phyloP scores from a whole-genome alignment of 306 rosid genomes.

The Herpetospermum pedunculosum region DNA sequence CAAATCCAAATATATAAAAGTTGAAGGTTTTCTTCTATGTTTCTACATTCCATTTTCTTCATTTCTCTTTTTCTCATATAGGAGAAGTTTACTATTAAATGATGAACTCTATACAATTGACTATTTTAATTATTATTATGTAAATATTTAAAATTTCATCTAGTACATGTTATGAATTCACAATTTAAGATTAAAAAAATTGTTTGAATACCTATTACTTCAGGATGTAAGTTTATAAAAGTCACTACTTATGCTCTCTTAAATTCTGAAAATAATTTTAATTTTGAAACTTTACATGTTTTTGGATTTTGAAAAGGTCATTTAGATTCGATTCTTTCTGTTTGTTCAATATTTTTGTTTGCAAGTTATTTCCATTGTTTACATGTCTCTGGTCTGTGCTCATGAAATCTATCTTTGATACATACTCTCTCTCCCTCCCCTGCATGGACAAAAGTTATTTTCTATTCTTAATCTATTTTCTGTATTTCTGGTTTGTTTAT shows the following conservation, averaged over 20 bases:
- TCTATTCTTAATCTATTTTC: background rate
- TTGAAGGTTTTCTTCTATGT: too few species aligned
- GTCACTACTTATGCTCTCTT: background rate
- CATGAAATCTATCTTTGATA: background rate
- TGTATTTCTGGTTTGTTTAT: background rate
- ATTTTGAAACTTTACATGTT: background rate
- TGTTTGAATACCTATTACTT: background rate
- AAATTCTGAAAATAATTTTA: background rate
- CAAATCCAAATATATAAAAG: too few species aligned
- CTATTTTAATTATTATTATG: too few species aligned
- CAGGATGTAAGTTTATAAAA: background rate
- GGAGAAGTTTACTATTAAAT: too few species aligned
- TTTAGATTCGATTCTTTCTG: background rate
- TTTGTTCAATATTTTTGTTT: background rate
- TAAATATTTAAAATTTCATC: too few species aligned
- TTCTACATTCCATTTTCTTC: too few species aligned
- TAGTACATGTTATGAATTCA: too few species aligned
- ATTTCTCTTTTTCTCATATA: too few species aligned
- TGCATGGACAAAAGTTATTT: background rate
- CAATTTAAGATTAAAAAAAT: background rate
- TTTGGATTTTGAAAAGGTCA: background rate
- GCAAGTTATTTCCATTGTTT: background rate
- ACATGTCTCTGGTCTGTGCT: background rate
- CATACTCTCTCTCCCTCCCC: background rate
- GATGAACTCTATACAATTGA: too few species aligned